Base-by-base conservation (phyloP, 2,329 filamentous ascomycete genomes). In the Aschersonia sp. region DNA sequence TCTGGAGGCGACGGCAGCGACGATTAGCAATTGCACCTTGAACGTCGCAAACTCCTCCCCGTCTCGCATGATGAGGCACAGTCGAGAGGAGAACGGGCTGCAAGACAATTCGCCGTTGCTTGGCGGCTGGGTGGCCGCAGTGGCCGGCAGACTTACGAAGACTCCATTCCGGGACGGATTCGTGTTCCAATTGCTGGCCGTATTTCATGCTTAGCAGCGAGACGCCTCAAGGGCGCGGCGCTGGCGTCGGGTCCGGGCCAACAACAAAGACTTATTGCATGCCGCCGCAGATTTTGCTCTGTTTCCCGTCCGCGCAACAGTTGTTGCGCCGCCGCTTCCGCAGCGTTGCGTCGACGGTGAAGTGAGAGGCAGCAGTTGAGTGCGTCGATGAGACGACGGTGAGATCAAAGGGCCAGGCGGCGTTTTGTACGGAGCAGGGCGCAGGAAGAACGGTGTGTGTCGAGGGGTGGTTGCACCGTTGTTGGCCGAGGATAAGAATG, bases 131-230 rank as follows among this genome's bases (percentile, higher is more conserved):
- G 37, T 37, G 33, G 30, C 30, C n/a, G 47, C 45, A 43, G 42
- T 44, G 33, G 9, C 14, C 10, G 4, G 40, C 14, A 12, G 40
- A 68, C 71, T 59, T 69, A 86, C 82, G 83, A 54, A 86, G 73
- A 58, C 77, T 84, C 85, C 85, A 92, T 76, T 84, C 79, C 53
- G 85, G 85, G 58, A 88, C 85, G 44, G 85, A 89, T 62, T 85
- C 76, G 64, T 78, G 74, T 60, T 82, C 78, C 52, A 92, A 73
- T 51, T 79, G 82, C 54, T 63, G 54, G 49, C 65, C 65, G 56
- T 64, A 68, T 56, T 68, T 68, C 65, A 68, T 68, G 46, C 46
- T 60, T 42, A 8, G 33, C 33, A 37, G 33, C 8, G 33, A 42
- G 33, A 37, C 8, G 33, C 30, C 44, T 42, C 44, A 35, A n/a